These are phyloP conservation scores for Scutellaria galericulata DNA, from an alignment of 257 asterid genomes.

Conservation along the genomic window DNA sequence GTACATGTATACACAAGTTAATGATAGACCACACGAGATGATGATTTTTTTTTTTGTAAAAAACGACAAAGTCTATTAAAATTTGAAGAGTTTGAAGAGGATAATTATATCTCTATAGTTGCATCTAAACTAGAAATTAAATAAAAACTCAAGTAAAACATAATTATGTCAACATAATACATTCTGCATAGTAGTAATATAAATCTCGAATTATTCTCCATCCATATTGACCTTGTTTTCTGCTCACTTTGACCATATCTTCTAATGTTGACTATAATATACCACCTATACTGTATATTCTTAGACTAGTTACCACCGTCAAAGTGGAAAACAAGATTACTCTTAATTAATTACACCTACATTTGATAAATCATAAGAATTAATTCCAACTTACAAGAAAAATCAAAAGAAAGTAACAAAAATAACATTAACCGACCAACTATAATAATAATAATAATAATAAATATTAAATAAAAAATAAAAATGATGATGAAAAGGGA, in stretches of 20 bases:
- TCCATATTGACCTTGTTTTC: constrained; percentile 37
- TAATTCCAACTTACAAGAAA: not conserved
- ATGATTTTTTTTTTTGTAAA: too few species aligned
- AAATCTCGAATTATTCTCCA: not conserved
- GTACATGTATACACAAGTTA: too few species aligned
- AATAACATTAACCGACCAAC: not conserved
- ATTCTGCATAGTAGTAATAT: not conserved
- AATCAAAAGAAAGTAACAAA: not conserved
- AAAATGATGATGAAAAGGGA: not conserved
- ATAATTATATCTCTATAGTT: not conserved
- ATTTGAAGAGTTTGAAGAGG: too few species aligned
- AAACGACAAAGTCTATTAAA: too few species aligned
- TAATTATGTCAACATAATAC: constrained; percentile 7
- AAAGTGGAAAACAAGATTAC: not conserved
- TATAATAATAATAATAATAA: too few species aligned
- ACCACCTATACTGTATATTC: not conserved
- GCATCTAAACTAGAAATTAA: not conserved
- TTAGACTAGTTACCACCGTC: not conserved
- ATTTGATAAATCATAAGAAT: not conserved
- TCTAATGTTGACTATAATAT: constrained; percentile 18
- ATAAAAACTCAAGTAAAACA: constrained; percentile 5
- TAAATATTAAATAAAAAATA: too few species aligned
- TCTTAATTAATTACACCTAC: not conserved
- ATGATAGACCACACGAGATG: too few species aligned
- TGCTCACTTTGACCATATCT: constrained; percentile 40